Evolutionary conservation across 441 rosid species (phyloP).

Genomic region (Isatis lusitanica): DNA sequence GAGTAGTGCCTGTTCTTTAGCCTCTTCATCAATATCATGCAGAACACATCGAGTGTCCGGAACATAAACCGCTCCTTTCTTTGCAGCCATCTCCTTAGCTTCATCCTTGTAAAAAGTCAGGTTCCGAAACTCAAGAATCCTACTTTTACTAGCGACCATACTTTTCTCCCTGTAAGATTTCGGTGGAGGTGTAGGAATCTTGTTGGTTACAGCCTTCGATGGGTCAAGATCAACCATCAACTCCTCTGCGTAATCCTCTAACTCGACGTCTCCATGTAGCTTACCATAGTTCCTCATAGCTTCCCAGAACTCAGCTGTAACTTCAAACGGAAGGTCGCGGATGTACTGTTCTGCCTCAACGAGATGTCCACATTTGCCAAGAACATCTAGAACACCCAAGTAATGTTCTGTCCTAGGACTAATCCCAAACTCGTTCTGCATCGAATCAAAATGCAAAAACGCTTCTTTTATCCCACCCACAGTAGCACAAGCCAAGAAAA

Average conservation of each 20-base stretch:
- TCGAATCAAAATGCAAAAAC: constrained; percentile 68
- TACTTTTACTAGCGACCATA: constrained; percentile 73
- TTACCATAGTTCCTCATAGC: constrained; percentile 58
- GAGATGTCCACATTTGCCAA: constrained; percentile 79
- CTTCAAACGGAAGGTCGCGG: constrained; percentile 63
- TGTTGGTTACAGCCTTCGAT: constrained; percentile 51
- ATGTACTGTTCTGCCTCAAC: constrained; percentile 62
- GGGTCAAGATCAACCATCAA: constrained; percentile 68
- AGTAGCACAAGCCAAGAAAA: constrained; percentile 71
- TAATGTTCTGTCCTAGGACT: constrained; percentile 58
- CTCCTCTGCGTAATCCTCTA: constrained; percentile 71
- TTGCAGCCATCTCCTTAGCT: constrained; percentile 57
- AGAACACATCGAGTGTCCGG: constrained; percentile 79
- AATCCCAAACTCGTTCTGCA: constrained; percentile 64
- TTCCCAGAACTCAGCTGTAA: constrained; percentile 70
- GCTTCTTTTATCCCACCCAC: constrained; percentile 86
- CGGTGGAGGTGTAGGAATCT: constrained; percentile 57
- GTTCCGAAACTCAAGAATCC: constrained; percentile 61
- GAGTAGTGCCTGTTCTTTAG: constrained; percentile 81
- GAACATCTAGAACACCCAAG: constrained; percentile 70
- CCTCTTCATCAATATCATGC: constrained; percentile 87
- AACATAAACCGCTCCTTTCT: constrained; percentile 62
- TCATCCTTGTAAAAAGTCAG: constrained; percentile 73
- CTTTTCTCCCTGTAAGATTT: constrained; percentile 50
- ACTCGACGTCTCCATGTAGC: constrained; percentile 73